Base-by-base conservation (phyloP, 495 filamentous ascomycete species). In the Bacidia gigantensis region DNA sequence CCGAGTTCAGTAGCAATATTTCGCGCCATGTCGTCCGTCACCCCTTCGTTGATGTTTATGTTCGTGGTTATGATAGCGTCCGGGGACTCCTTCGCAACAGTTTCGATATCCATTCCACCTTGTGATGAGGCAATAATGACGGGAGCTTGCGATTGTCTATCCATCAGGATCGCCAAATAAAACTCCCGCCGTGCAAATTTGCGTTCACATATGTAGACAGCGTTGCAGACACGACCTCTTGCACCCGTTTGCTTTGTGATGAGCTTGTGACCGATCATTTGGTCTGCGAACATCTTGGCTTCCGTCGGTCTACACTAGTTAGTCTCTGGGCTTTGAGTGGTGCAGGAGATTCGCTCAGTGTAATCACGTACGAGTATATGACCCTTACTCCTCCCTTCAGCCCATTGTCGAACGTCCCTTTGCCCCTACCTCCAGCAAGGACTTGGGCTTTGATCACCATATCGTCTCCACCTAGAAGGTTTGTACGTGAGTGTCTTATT, bases 371-470 rank as follows among this genome's bases (percentile, higher is more conserved):
- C 78, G 90, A 96, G 79, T 95, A 97, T 67, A 98, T 93, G 62
- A 98, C 87, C 58, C 92, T 82, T 58, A 98, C 92, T 72, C 92
- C 92, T 65, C 92, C 92, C 78, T 98, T 98, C 64, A 96, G 80
- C 57, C 92, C 92, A 71, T 96, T 98, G 71, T 95, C 89, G 66
- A 98, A 98, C 53, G 77, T 82, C 58, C 92, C 92, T 75, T 98
- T 98, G 63, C 92, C 92, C 72, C 92, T 83, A 52, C 92, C 92
- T 69, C 92, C 92, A 63, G 92, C 92, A 41, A 98, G 82, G 46
- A 98, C 93, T 75, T 98, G 92, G 51, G 92, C 92, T 79, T 98
- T 98, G 77, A 98, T 96, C 56, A 98, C 92, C 83, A 96, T 86
- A 65, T 98, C 92, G 64, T 94, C 92, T 60, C 83, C 86, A 59